A percentile compares a stretch with the other conserved stretches of the same genome.
Evolutionary conservation across 495 filamentous ascomycete genomes (phyloP).

Genomic region (Barbatosphaeria neglecta): DNA sequence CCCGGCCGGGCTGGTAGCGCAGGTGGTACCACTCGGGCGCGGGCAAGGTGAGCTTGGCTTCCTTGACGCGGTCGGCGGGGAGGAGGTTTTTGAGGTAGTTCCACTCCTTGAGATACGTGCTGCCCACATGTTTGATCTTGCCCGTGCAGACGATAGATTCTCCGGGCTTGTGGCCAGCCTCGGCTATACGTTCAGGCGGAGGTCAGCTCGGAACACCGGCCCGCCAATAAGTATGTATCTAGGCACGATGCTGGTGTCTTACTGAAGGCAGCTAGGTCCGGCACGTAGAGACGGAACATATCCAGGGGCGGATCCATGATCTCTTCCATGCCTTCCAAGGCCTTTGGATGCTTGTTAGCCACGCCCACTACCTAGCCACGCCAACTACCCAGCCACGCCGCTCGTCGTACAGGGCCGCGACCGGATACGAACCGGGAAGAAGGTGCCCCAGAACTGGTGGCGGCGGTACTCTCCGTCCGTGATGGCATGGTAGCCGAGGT

Average conservation of each 20-base stretch:
- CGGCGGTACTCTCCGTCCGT: slow-evolving; percentile 65
- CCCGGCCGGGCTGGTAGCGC: slow-evolving; percentile 49
- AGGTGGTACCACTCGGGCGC: slow-evolving; percentile 58
- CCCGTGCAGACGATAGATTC: slow-evolving; percentile 57
- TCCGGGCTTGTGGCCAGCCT: slow-evolving; percentile 40
- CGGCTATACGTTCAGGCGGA: slow-evolving; percentile 3
- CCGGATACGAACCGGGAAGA: slow-evolving; percentile 45
- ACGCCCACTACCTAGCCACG: no score
- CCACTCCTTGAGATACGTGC: slow-evolving; percentile 53
- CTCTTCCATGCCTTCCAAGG: slow-evolving; percentile 39
- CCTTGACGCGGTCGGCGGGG: slow-evolving; percentile 40
- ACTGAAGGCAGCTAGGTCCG: slow-evolving; percentile 60
- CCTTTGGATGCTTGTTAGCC: slow-evolving; percentile 4
- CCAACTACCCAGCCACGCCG: no score
- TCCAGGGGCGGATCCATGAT: slow-evolving; percentile 5
- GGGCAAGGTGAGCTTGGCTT: slow-evolving; percentile 55
- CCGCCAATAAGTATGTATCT: neutral
- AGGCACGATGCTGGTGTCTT: neutral
- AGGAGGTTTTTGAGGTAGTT: slow-evolving; percentile 49
- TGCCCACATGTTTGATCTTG: slow-evolving; percentile 55
- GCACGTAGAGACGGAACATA: slow-evolving; percentile 58
- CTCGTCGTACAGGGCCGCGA: no score
- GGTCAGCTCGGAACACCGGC: no score
- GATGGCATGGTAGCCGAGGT: slow-evolving; percentile 50
- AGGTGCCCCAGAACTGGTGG: slow-evolving; percentile 46